A percentile compares a stretch with the other conserved stretches of the same genome.
phyloP scores from a whole-genome alignment of 83 land plant genomes.

The Larix sibirica region DNA sequence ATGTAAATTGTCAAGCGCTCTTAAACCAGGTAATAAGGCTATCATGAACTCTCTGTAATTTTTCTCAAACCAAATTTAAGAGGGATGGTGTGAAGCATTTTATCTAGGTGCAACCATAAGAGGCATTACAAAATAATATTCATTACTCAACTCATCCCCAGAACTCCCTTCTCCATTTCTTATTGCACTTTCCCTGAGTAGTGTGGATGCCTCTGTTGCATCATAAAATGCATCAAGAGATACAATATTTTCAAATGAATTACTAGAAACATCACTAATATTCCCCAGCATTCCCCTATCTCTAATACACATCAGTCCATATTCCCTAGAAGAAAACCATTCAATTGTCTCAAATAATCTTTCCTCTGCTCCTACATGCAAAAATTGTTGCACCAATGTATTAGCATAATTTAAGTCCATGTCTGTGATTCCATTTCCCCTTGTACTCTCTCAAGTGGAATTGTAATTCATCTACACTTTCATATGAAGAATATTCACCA shows the following conservation, averaged over 20 bases:
- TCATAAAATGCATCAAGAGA: not conserved
- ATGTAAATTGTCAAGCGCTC: slow-evolving; percentile 71
- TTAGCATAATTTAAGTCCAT: slow-evolving; percentile 6
- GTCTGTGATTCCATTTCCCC: not conserved
- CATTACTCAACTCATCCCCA: slow-evolving; percentile 10
- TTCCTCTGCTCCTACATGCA: not conserved
- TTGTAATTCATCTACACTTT: slow-evolving; percentile 60
- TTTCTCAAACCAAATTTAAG: slow-evolving; percentile 80
- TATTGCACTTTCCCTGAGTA: not conserved
- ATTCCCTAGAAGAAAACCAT: slow-evolving; percentile 1
- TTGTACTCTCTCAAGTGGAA: not conserved
- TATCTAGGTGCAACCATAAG: slow-evolving; percentile 14
- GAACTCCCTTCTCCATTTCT: slow-evolving; percentile 21
- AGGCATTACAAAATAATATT: not conserved
- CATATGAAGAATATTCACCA: slow-evolving; percentile 57
- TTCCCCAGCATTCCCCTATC: not conserved
- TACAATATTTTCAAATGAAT: not conserved
- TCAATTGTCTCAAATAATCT: slow-evolving; percentile 8
- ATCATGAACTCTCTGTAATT: slow-evolving; percentile 78
- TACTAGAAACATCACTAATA: slow-evolving; percentile 5
- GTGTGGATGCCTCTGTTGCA: not conserved
- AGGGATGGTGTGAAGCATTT: slow-evolving; percentile 48
- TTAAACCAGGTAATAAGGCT: slow-evolving; percentile 50
- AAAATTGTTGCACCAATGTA: not conserved
- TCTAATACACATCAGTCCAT: not conserved